phyloP scores from a whole-genome alignment of 139 green algal species.

The Yamagishiella unicocca region DNA sequence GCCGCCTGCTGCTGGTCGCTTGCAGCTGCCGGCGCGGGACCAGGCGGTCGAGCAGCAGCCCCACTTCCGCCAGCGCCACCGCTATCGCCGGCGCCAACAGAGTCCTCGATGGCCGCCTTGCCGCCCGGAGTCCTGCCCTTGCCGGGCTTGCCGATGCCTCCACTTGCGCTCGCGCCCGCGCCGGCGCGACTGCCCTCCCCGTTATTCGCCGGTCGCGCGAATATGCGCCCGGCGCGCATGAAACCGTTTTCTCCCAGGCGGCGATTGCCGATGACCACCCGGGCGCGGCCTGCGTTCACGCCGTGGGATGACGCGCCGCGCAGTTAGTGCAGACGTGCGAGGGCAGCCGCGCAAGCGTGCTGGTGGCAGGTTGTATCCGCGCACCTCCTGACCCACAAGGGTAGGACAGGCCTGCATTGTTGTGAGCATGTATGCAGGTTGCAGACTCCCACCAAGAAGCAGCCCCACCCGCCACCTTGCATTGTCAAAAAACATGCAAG shows the following conservation, averaged over 20 bases:
- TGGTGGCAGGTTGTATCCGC: too few species aligned
- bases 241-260: constrained; percentile 81
- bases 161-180: neutral
- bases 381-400: too few species aligned
- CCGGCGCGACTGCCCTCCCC: neutral
- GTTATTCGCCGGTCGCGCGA: constrained; percentile 41
- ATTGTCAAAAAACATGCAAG: too few species aligned
- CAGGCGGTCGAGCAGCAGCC: neutral
- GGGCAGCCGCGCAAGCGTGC: neutral
- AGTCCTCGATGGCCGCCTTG: neutral
- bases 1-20: neutral
- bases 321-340: neutral
- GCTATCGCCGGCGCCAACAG: neutral
- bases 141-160: constrained; percentile 8
- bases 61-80: too few species aligned
- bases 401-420: too few species aligned
- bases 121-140: neutral
- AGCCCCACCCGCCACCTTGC: too few species aligned
- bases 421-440: too few species aligned
- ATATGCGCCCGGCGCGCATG: constrained; percentile 67
- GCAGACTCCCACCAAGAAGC: too few species aligned
- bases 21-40: neutral
- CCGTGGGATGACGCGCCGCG: too few species aligned
- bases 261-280: constrained; percentile 85
- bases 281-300: constrained; percentile 63